Evolutionary conservation across 2,329 filamentous ascomycete genomes (phyloP).

Genomic region (Aspergillus fijiensis): DNA sequence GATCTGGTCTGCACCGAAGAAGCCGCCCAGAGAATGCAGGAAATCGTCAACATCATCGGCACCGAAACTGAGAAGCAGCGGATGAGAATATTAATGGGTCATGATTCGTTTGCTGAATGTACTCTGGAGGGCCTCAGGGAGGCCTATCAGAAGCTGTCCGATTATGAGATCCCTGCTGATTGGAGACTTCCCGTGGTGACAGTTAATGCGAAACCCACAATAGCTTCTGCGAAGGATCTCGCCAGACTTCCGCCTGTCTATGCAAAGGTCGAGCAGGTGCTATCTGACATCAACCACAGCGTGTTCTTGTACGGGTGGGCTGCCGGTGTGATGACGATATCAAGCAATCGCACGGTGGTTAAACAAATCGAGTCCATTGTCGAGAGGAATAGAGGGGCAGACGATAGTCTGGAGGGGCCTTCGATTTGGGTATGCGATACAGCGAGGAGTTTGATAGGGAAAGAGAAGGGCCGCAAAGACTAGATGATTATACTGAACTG

Average conservation of each 20-base stretch:
- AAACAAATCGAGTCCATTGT: constrained; percentile 63
- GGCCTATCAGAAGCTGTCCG: constrained; percentile 49
- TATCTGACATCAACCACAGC: constrained; percentile 64
- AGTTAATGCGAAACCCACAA: constrained; percentile 50
- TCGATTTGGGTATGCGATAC: constrained; percentile 65
- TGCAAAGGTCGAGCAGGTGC: constrained; percentile 44
- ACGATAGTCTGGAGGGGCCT: constrained; percentile 57
- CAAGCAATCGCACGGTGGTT: constrained; percentile 67
- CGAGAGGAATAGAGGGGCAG: constrained; percentile 50
- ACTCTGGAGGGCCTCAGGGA: constrained; percentile 34
- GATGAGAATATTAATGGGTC: constrained; percentile 58
- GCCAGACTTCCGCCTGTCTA: constrained; percentile 49
- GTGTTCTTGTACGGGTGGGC: constrained; percentile 74
- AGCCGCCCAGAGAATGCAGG: constrained; percentile 65
- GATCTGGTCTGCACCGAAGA: constrained; percentile 65
- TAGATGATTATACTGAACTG: constrained; percentile 13
- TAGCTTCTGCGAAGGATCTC: constrained; percentile 30
- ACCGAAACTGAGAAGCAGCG: constrained; percentile 61
- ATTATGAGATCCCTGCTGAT: constrained; percentile 53
- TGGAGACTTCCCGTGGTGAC: constrained; percentile 63
- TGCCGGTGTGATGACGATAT: constrained; percentile 63
- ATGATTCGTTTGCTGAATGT: constrained; percentile 38
- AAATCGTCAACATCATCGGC: constrained; percentile 64
- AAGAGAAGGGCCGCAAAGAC: constrained; percentile 53
- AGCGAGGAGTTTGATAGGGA: constrained; percentile 65